These are phyloP conservation scores for Diaporthe capsici DNA, from an alignment of 2,329 filamentous ascomycete genomes.

Conservation along the genomic window DNA sequence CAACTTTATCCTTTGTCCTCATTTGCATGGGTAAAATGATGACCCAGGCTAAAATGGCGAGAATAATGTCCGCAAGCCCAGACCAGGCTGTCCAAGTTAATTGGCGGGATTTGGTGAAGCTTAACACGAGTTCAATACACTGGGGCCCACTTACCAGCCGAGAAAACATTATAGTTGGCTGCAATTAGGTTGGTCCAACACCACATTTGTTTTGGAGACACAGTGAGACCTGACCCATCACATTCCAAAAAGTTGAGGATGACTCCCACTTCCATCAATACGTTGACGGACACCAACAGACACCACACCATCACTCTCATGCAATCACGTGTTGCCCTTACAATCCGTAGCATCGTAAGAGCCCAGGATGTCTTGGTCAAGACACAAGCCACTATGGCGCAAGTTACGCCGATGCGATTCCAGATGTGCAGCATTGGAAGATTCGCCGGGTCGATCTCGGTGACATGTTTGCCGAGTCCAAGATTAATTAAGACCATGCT, in stretches of 20 bases:
- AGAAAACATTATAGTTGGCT: conserved; percentile 11
- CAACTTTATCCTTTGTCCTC: not conserved
- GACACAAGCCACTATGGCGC: not conserved
- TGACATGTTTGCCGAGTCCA: not conserved
- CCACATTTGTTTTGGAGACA: not conserved
- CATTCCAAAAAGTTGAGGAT: not conserved
- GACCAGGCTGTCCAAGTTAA: not conserved
- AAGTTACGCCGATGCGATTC: not conserved
- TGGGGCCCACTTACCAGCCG: not conserved
- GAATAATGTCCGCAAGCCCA: not conserved
- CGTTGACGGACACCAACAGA: not conserved
- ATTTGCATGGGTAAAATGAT: conserved; percentile 15
- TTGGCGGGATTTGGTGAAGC: not conserved
- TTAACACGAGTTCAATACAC: not conserved
- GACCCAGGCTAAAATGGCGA: not conserved
- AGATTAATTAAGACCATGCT: not conserved
- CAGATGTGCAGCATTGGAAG: not conserved
- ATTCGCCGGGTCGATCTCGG: not conserved
- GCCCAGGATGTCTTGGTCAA: conserved; percentile 5
- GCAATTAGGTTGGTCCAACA: conserved; percentile 3
- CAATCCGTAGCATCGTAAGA: not conserved
- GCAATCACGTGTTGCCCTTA: not conserved
- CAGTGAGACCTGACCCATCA: not conserved
- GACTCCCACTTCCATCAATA: not conserved
- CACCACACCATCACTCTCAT: conserved; percentile 14